phyloP scores from a whole-genome alignment of 257 asterid genomes.

The Avicennia marina region DNA sequence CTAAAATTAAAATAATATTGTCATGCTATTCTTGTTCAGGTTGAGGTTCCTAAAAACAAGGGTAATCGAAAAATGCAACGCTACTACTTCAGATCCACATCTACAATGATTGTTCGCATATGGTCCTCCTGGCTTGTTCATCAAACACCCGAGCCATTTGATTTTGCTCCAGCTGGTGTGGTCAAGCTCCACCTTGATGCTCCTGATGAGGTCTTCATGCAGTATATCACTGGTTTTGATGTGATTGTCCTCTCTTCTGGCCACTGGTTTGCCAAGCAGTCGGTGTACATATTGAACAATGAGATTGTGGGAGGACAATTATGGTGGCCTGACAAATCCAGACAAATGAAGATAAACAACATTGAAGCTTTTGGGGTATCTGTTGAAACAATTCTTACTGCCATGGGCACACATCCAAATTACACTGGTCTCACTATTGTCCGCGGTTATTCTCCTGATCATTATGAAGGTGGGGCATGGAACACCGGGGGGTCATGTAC shows the following conservation, averaged over 20 bases:
- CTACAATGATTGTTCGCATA: conserved; percentile 82
- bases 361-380: conserved; percentile 81
- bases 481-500: conserved; percentile 97
- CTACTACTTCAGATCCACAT: conserved; percentile 77
- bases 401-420: conserved; percentile 67
- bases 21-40: conserved; percentile 40
- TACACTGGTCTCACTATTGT: conserved; percentile 82
- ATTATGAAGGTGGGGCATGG: conserved; percentile 92
- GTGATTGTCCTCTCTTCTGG: conserved; percentile 91
- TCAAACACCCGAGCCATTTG: conserved; percentile 64
- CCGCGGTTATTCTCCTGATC: conserved; percentile 88
- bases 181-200: conserved; percentile 74
- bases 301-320: conserved; percentile 87
- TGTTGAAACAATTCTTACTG: conserved; percentile 70
- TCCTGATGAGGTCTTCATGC: conserved; percentile 87
- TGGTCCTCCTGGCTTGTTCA: conserved; percentile 99
- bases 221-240: conserved; percentile 49
- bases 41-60: conserved; percentile 75
- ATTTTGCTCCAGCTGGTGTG: conserved; percentile 69
- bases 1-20: too few relatives aligned
- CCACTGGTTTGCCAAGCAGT: conserved; percentile 96
- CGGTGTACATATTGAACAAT: conserved; percentile 72
- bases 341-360: conserved; percentile 47
- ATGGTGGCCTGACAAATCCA: conserved; percentile 84
- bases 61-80: conserved; percentile 80